phyloP scores from a whole-genome alignment of 2,329 filamentous ascomycete genomes.

The Colletotrichum tanaceti region DNA sequence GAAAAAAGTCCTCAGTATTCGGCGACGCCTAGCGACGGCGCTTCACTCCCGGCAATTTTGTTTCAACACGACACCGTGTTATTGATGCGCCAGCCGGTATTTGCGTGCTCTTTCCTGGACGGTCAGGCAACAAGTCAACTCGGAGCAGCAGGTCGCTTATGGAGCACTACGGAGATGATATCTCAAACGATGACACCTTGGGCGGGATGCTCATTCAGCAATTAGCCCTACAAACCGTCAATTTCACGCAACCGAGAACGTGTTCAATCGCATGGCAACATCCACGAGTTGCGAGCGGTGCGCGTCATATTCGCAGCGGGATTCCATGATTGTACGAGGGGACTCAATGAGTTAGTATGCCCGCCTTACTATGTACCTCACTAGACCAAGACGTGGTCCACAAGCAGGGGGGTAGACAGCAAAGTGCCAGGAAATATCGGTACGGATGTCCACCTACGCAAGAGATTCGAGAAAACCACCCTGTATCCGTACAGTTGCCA shows the following conservation, averaged over 20 bases:
- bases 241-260: background rate
- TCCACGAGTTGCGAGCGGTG: background rate
- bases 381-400: slow-evolving; percentile 7
- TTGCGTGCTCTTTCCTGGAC: background rate
- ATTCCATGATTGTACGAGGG: slow-evolving; percentile 6
- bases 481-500: slow-evolving; percentile 7
- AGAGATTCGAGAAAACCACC: slow-evolving; percentile 30
- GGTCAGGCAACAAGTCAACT: slow-evolving; percentile 3
- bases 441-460: background rate
- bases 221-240: background rate
- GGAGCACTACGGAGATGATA: slow-evolving; percentile 7
- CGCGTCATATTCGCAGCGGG: slow-evolving; percentile 8
- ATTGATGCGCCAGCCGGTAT: slow-evolving; percentile 9
- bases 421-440: slow-evolving; percentile 16
- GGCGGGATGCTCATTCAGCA: slow-evolving; percentile 21
- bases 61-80: slow-evolving; percentile 35
- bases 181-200: slow-evolving; percentile 11
- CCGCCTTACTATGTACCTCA: no score
- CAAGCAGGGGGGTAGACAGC: slow-evolving; percentile 15
- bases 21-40: slow-evolving; percentile 22
- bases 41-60: slow-evolving; percentile 16
- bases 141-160: slow-evolving; percentile 10
- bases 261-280: background rate
- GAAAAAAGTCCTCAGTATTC: slow-evolving; percentile 11
- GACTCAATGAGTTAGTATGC: slow-evolving; percentile 18